These are phyloP conservation scores for Cadophora sp. DNA, from an alignment of 2,329 filamentous ascomycete genomes.

Conservation along the genomic window DNA sequence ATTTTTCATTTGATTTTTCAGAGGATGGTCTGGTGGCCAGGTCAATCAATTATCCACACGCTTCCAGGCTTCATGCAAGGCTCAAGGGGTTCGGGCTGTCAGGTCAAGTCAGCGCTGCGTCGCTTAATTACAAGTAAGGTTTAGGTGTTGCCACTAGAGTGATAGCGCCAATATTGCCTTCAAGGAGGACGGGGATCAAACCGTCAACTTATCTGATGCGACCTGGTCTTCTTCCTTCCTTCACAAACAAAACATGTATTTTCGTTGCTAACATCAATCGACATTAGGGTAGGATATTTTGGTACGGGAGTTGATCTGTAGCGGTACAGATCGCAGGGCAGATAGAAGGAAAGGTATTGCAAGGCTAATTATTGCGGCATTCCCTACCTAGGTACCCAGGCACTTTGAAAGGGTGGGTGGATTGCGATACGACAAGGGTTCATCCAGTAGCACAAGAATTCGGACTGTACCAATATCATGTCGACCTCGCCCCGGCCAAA, in stretches of 20 bases:
- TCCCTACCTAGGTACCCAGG: too few species aligned
- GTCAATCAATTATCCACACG: background rate
- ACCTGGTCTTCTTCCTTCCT: background rate
- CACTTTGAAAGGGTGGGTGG: too few species aligned
- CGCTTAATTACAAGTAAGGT: background rate
- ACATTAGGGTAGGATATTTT: background rate
- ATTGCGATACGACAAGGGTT: constrained; percentile 6
- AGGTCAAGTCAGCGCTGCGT: background rate
- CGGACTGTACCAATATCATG: constrained; percentile 3
- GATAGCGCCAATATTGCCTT: constrained; percentile 15
- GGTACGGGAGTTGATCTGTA: background rate
- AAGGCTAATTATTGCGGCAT: too few species aligned
- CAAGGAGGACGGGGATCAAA: too few species aligned
- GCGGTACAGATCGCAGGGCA: background rate
- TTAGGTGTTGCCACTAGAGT: constrained; percentile 16
- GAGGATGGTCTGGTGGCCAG: background rate
- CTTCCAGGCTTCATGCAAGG: constrained; percentile 12
- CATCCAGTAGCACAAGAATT: background rate
- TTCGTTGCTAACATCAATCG: constrained; percentile 3
- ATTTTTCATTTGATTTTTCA: background rate
- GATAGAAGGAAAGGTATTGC: background rate
- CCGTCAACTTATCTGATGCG: background rate
- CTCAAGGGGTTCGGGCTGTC: constrained; percentile 9
- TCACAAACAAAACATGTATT: constrained; percentile 1
- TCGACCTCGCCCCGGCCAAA: constrained; percentile 12